Conservation (phyloP, 306 rosid genomes). For the Clitoria ternatea region DNA sequence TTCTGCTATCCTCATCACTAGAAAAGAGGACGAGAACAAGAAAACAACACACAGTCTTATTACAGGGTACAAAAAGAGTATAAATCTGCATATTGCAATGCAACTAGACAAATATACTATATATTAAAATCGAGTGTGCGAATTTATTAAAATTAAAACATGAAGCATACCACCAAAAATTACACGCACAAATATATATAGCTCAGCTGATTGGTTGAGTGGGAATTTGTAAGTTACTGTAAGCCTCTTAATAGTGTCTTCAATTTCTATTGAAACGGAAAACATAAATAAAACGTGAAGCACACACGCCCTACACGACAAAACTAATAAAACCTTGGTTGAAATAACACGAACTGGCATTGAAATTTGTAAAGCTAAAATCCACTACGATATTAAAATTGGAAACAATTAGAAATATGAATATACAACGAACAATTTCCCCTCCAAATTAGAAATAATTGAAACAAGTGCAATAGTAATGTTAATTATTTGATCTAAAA, state of each 20-base stretch:
- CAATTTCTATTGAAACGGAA: no score
- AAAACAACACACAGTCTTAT: background rate
- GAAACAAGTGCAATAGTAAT: background rate
- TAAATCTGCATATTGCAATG: background rate
- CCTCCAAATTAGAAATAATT: background rate
- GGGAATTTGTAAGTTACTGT: no score
- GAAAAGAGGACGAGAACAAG: background rate
- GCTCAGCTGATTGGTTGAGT: no score
- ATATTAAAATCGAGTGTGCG: background rate
- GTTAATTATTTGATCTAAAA: background rate
- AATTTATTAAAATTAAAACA: background rate
- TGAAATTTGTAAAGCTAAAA: background rate
- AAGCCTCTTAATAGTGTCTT: no score
- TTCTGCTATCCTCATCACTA: background rate
- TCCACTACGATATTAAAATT: background rate
- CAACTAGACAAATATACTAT: background rate
- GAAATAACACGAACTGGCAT: background rate
- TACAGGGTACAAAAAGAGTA: background rate
- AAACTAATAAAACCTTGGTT: background rate
- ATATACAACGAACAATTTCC: background rate
- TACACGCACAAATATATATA: no score
- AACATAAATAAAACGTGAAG: background rate
- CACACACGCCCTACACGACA: background rate
- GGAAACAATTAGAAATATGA: background rate
- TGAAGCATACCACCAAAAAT: background rate